phyloP scores from a whole-genome alignment of 129 eudicot species.

The Smallanthus sonchifolius region DNA sequence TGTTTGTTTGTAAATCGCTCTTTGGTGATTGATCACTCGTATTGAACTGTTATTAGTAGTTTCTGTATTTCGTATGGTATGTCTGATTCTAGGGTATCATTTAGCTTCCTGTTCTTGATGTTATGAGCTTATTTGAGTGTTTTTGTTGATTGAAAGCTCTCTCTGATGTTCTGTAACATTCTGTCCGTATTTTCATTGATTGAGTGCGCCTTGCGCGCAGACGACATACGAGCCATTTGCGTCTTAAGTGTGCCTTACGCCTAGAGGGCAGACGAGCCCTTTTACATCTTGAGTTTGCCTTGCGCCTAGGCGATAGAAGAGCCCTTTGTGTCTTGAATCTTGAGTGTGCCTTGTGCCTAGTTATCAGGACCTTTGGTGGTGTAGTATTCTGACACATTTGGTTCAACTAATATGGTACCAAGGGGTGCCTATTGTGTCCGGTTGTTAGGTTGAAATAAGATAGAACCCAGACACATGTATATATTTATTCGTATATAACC shows the following conservation, averaged over 20 bases:
- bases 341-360: not conserved
- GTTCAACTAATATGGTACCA: not conserved
- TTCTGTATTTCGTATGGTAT: not conserved
- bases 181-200: not conserved
- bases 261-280: too few species aligned
- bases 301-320: too few species aligned
- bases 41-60: not conserved
- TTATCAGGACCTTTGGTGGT: not conserved
- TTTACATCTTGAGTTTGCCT: too few species aligned
- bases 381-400: not conserved
- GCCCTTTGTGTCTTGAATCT: too few species aligned
- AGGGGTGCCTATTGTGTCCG: too few species aligned
- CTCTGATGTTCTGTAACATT: not conserved
- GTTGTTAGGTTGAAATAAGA: too few species aligned
- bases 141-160: not conserved
- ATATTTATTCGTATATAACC: too few species aligned
- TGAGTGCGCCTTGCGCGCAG: too few species aligned
- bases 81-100: not conserved
- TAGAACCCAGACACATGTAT: too few species aligned
- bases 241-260: too few species aligned
- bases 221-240: too few species aligned
- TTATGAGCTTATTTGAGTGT: not conserved
- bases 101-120: not conserved
- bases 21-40: not conserved
- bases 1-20: slow-evolving; percentile 7